Percentiles rank a stretch among this genome's conserved stretches.
These are phyloP conservation scores for Rhododendron ferrugineum DNA, from an alignment of 148 eudicot genomes.

Conservation along the genomic window DNA sequence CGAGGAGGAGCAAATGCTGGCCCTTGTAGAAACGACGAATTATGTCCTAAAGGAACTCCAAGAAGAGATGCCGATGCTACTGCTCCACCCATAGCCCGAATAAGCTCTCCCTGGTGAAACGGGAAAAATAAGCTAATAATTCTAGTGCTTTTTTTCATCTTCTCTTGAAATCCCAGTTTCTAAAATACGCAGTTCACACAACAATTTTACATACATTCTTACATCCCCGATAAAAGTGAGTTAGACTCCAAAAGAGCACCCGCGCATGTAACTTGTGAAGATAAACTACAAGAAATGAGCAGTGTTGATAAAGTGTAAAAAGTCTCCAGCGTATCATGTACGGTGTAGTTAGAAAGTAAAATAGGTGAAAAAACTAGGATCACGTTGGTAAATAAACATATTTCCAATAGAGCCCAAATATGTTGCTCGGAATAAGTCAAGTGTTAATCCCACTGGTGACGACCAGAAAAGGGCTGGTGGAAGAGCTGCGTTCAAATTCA, in stretches of 20 bases:
- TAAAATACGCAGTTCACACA: background rate
- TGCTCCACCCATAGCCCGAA: slow-evolving; percentile 90
- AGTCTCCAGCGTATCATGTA: background rate
- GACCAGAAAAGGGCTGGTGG: background rate
- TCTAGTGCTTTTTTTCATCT: background rate
- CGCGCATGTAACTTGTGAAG: background rate
- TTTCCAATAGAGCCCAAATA: background rate
- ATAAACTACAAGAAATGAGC: background rate
- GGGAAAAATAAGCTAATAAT: background rate
- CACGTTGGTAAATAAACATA: background rate
- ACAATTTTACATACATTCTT: background rate
- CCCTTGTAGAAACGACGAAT: slow-evolving; percentile 94
- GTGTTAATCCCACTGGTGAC: background rate
- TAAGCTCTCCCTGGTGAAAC: slow-evolving; percentile 61
- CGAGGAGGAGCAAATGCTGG: slow-evolving; percentile 99
- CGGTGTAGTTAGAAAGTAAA: background rate
- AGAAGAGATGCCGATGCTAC: slow-evolving; percentile 76
- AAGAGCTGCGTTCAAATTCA: background rate
- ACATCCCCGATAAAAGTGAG: background rate
- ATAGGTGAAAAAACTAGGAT: background rate
- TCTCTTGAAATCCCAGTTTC: background rate
- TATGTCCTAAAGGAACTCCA: slow-evolving; percentile 95
- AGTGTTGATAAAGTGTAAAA: background rate
- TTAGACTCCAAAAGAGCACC: background rate
- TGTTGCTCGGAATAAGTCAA: background rate